Conservation (phyloP, 2,329 filamentous ascomycete genomes). For the Xylaria sp. region DNA sequence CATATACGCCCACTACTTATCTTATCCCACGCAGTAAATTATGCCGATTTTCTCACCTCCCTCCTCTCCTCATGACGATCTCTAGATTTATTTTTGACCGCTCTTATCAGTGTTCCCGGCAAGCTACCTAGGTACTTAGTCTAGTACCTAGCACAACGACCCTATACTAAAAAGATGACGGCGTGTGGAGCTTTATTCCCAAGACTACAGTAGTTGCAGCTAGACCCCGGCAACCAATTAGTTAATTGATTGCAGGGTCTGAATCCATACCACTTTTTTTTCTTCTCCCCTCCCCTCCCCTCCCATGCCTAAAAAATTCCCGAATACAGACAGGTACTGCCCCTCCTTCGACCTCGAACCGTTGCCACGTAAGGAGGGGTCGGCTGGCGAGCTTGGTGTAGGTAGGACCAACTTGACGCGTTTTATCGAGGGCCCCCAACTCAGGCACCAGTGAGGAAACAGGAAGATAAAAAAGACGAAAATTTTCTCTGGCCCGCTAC, state of each 20-base stretch:
- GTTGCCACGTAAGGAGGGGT: constrained; percentile 32
- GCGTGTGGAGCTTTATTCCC: constrained; percentile 18
- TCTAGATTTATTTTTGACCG: constrained; percentile 23
- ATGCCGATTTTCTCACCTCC: not conserved
- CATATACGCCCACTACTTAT: too few relatives aligned
- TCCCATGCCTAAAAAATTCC: not conserved
- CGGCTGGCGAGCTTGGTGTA: constrained; percentile 1
- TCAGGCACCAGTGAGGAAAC: constrained; percentile 9
- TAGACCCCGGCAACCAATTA: constrained; percentile 18
- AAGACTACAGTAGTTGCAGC: constrained; percentile 14
- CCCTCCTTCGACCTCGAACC: constrained; percentile 20
- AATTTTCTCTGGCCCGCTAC: constrained; percentile 16
- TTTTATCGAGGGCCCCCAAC: not conserved
- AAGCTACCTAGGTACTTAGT: too few relatives aligned
- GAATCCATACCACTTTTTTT: constrained; percentile 16
- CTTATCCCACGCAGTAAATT: not conserved
- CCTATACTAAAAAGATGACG: constrained; percentile 9
- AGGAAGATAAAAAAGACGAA: not conserved
- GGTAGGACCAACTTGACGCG: constrained; percentile 2
- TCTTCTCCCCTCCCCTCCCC: not conserved
- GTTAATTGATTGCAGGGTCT: constrained; percentile 15
- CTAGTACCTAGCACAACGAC: too few relatives aligned
- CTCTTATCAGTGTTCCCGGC: constrained; percentile 12
- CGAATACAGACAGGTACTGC: not conserved
- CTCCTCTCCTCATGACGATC: not conserved